phyloP scores from a whole-genome alignment of 192 early-diverging fungal genomes.

The Radiomyces spectabilis region DNA sequence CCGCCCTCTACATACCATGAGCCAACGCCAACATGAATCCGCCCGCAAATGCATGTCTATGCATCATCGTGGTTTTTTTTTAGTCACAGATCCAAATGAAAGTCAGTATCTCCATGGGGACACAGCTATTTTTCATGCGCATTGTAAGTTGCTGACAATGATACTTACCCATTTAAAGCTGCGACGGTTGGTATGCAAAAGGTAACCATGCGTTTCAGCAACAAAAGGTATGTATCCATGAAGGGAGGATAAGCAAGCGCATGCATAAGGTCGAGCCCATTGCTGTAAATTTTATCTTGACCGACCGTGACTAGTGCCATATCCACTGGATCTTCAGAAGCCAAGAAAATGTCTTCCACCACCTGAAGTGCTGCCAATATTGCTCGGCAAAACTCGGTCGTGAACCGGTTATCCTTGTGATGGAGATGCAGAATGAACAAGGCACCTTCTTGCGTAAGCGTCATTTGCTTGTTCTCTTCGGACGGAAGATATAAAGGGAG shows the following conservation, averaged over 20 bases:
- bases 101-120: no score
- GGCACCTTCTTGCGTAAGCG: constrained; percentile 28
- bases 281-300: constrained; percentile 64
- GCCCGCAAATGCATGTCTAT: constrained; percentile 70
- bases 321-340: constrained; percentile 30
- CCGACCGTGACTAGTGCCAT: constrained; percentile 57
- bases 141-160: not conserved
- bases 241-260: constrained; percentile 33
- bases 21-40: constrained; percentile 55
- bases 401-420: constrained; percentile 67
- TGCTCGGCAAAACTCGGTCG: constrained; percentile 41
- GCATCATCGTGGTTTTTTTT: no score
- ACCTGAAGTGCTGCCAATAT: constrained; percentile 52
- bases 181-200: constrained; percentile 68
- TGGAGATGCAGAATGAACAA: constrained; percentile 60
- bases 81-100: no score
- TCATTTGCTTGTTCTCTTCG: constrained; percentile 14
- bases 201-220: constrained; percentile 56
- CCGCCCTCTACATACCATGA: constrained; percentile 27
- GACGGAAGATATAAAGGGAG: constrained; percentile 22
- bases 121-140: not conserved
- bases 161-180: constrained; percentile 55
- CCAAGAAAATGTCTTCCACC: constrained; percentile 37
- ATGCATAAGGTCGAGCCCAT: constrained; percentile 53
- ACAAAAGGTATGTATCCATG: constrained; percentile 41